These are phyloP conservation scores for Microdochium paspali DNA, from an alignment of 2,329 filamentous ascomycete genomes.

Conservation along the genomic window DNA sequence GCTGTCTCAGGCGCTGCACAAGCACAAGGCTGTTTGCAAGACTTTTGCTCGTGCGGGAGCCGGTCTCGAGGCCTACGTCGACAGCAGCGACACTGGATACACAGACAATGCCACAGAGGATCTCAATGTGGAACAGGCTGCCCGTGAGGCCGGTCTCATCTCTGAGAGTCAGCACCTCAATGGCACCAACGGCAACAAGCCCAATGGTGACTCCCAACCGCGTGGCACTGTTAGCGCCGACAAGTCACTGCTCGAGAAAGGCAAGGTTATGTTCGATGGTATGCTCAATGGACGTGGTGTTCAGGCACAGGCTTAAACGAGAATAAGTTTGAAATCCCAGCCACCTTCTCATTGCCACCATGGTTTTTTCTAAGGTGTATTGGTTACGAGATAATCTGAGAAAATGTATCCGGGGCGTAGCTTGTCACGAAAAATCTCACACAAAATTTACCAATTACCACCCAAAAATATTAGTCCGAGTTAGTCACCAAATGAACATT, in stretches of 20 bases:
- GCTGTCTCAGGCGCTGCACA: constrained; percentile 47
- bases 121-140: constrained; percentile 19
- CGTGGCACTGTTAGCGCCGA: constrained; percentile 4
- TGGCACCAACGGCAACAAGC: constrained; percentile 1
- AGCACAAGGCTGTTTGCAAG: constrained; percentile 56
- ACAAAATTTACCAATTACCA: too few species aligned
- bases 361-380: not conserved
- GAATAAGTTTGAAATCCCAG: not conserved
- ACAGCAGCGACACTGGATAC: constrained; percentile 58
- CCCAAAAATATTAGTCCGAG: too few species aligned
- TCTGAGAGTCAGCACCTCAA: not conserved
- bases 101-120: constrained; percentile 30
- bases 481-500: too few species aligned
- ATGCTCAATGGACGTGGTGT: constrained; percentile 7
- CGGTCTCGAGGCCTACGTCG: constrained; percentile 61
- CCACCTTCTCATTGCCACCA: not conserved
- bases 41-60: constrained; percentile 53
- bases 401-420: too few species aligned
- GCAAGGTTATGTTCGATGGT: constrained; percentile 4
- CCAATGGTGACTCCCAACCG: constrained; percentile 4
- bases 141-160: constrained; percentile 7
- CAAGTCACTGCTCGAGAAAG: constrained; percentile 1
- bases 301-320: constrained; percentile 13
- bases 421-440: too few species aligned
- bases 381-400: too few species aligned